Conservation (phyloP, 1,284 basidiomycete species). For the Xanthoconium separans region DNA sequence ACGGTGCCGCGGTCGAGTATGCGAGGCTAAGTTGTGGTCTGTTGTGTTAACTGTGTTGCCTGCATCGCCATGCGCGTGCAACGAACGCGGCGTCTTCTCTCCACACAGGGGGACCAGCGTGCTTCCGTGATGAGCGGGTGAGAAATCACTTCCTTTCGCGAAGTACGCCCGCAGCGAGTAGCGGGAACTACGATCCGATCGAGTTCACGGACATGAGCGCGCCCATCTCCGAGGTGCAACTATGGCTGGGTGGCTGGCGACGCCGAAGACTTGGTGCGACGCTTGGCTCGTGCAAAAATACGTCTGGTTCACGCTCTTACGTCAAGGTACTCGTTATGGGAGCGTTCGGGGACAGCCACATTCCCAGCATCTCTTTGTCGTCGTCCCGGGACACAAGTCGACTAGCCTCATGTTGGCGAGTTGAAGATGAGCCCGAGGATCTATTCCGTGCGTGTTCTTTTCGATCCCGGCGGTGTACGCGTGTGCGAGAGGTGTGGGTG, state of each 20-base stretch:
- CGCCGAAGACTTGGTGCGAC: background rate
- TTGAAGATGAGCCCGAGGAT: background rate
- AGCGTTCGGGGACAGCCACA: background rate
- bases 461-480: constrained; percentile 44
- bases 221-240: constrained; percentile 15
- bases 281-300: background rate
- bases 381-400: constrained; percentile 34
- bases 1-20: constrained; percentile 41
- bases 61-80: constrained; percentile 5
- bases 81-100: constrained; percentile 8
- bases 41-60: background rate
- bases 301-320: constrained; percentile 34
- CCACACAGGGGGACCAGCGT: constrained; percentile 17
- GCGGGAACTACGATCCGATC: constrained; percentile 16
- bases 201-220: constrained; percentile 1
- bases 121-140: constrained; percentile 19
- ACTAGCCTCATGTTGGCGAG: constrained; percentile 38
- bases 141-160: constrained; percentile 50
- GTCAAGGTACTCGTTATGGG: constrained; percentile 58
- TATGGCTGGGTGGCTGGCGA: constrained; percentile 2
- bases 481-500: constrained; percentile 6
- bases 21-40: constrained; percentile 23
- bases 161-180: constrained; percentile 52
- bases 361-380: background rate
- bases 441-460: background rate